Base-by-base conservation (phyloP, 140 eudicot genomes). In the Oenanthe javanica region DNA sequence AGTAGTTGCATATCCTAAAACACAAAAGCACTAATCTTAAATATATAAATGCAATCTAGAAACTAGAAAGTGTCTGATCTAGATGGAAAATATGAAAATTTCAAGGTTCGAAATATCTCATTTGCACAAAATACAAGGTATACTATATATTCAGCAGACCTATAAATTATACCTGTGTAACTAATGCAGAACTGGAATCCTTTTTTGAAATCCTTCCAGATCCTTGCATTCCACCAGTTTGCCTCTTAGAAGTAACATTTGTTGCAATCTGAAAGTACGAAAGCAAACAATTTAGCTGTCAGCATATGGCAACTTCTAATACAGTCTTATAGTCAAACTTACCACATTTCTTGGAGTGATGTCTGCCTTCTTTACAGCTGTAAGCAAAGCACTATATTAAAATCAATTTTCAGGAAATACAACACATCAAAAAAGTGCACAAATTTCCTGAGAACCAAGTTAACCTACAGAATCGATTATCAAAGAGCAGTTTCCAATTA, bases 291-390 rank as follows among this genome's bases (percentile, higher is more conserved):
- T 12, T 61, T 45, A 67, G 46, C n/a, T 18, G 52, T 40, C 11
- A 63, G 67, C 55, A 79, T 23, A 23, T 10, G 27, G 23, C 12
- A 81, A 50, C 36, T 48, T 57, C 55, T 19, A 54, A n/a, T n/a
- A 63, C 38, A 63, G 38, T 23, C 38, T 25, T 57, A 36, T 61
- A 50, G 48, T 75, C 31, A 77, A 82, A 64, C 84, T 82, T 89
- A 89, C 98, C 91, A 66, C 83, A 72, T 88, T 84, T 75, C 79
- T 85, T 50, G 87, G 73, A 83, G 84, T 88, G 80, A 70, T 47
- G 72, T 84, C 91, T 76, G 74, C 80, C 85, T 88, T 89, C 85
- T 88, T 89, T 25, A 67, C 57, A 46, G 82, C 82, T 79, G 82
- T 27, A 67, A 67, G 40, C 51, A 25, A 79, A 48, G 76, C 48